Percentiles rank a stretch among this genome's conserved stretches.
These are phyloP conservation scores for Jamesozyma piceae DNA, from an alignment of 805 yeast genomes.

Conservation along the genomic window DNA sequence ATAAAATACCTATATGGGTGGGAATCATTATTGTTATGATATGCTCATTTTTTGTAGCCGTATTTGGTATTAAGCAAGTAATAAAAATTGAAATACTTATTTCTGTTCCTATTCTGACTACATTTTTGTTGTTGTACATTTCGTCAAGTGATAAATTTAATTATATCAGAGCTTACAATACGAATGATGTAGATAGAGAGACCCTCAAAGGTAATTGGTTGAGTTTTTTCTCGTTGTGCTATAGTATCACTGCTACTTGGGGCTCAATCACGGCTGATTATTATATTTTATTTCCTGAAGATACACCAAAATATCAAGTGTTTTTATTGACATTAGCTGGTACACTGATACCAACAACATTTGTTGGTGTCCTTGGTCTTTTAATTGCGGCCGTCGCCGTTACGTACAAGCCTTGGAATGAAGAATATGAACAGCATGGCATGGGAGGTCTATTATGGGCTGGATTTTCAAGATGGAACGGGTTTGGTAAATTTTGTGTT, in stretches of 20 bases:
- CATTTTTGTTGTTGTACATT: slow-evolving; percentile 61
- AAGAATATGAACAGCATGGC: slow-evolving; percentile 48
- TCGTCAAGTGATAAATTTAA: slow-evolving; percentile 42
- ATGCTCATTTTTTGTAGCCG: slow-evolving; percentile 54
- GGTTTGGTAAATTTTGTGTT: slow-evolving; percentile 66
- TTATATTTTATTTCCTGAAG: slow-evolving; percentile 70
- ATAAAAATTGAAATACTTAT: slow-evolving; percentile 58
- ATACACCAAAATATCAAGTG: slow-evolving; percentile 45
- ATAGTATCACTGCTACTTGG: slow-evolving; percentile 82
- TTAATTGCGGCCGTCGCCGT: slow-evolving; percentile 61
- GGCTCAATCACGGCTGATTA: slow-evolving; percentile 81
- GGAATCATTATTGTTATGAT: slow-evolving; percentile 67
- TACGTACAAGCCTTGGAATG: slow-evolving; percentile 46
- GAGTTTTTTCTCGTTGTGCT: slow-evolving; percentile 61
- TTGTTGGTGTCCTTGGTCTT: slow-evolving; percentile 68
- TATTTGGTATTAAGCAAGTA: slow-evolving; percentile 70
- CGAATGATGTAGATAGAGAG: slow-evolving; percentile 20
- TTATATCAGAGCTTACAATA: slow-evolving; percentile 27
- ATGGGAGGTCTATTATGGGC: slow-evolving; percentile 66
- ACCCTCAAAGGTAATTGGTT: slow-evolving; percentile 60
- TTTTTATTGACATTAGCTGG: slow-evolving; percentile 58
- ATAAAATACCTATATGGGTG: slow-evolving; percentile 55
- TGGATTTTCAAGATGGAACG: slow-evolving; percentile 63
- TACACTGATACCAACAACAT: slow-evolving; percentile 59
- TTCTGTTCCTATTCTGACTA: slow-evolving; percentile 58